These are phyloP conservation scores for Delonix regia DNA, from an alignment of 306 rosid species.

Conservation along the genomic window DNA sequence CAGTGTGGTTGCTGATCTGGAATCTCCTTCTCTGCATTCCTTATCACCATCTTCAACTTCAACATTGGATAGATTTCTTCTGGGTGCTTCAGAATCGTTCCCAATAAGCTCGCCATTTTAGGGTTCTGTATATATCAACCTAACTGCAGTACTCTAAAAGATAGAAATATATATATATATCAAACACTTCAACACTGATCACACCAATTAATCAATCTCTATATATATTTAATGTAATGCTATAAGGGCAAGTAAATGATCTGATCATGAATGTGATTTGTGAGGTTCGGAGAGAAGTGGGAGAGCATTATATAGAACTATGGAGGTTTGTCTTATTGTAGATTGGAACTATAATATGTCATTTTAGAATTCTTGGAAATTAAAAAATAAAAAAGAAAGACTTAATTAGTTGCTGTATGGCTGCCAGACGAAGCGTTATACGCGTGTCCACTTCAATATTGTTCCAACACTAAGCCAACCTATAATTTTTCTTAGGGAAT, in stretches of 20 bases:
- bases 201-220: too few species aligned
- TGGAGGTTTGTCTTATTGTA: not conserved
- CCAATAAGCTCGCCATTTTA: constrained; percentile 14
- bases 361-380: not conserved
- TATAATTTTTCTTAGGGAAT: not conserved
- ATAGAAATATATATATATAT: too few species aligned
- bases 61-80: not conserved
- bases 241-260: not conserved
- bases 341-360: too few species aligned
- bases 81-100: constrained; percentile 1
- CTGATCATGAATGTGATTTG: not conserved
- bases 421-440: not conserved
- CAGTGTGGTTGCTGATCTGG: constrained; percentile 2
- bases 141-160: too few species aligned
- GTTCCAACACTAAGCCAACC: not conserved
- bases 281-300: not conserved
- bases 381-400: too few species aligned
- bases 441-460: not conserved
- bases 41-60: constrained; percentile 8
- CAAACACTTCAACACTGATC: too few species aligned
- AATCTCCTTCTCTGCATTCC: constrained; percentile 17
- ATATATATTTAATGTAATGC: too few species aligned
- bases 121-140: too few species aligned
- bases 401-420: not conserved
- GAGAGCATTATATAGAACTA: constrained; percentile 1